Evolutionary conservation across 2,329 filamentous ascomycete genomes (phyloP).

Genomic region (Huntiella decipiens): DNA sequence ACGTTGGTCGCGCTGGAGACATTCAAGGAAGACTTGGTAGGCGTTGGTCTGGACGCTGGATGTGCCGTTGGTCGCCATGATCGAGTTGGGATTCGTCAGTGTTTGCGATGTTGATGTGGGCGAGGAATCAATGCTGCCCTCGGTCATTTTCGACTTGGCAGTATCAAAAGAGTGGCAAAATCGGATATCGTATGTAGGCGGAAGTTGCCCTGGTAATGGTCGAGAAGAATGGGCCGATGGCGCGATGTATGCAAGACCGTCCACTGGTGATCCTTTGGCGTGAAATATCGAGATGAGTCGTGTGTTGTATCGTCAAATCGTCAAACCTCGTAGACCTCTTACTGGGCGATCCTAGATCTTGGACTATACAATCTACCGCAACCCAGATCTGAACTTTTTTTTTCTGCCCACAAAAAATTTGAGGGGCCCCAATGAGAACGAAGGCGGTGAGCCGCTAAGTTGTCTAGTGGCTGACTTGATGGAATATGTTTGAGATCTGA

Average conservation of each 20-base stretch:
- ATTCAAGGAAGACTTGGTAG: constrained; percentile 33
- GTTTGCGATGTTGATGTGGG: constrained; percentile 47
- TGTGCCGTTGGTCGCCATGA: constrained; percentile 17
- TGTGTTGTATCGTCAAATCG: too few relatives aligned
- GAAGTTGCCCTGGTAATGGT: too few relatives aligned
- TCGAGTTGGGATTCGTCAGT: constrained; percentile 27
- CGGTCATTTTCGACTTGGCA: constrained; percentile 11
- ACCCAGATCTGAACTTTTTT: constrained; percentile 10
- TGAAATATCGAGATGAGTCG: too few relatives aligned
- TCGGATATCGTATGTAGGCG: too few relatives aligned
- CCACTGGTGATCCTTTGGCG: too few relatives aligned
- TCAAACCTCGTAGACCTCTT: neutral
- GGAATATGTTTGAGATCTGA: neutral
- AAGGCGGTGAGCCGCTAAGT: neutral
- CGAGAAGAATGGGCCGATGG: too few relatives aligned
- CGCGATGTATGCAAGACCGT: too few relatives aligned
- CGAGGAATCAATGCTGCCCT: constrained; percentile 26
- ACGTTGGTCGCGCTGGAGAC: constrained; percentile 39
- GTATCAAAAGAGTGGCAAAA: neutral
- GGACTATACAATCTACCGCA: neutral
- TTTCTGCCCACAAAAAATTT: constrained; percentile 10
- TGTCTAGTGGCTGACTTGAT: constrained; percentile 6
- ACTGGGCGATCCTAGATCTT: neutral
- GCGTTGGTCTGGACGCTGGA: constrained; percentile 13
- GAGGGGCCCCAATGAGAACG: constrained; percentile 6